These are phyloP conservation scores for Quercus berberidifolia DNA, from an alignment of 306 rosid species.

Conservation along the genomic window DNA sequence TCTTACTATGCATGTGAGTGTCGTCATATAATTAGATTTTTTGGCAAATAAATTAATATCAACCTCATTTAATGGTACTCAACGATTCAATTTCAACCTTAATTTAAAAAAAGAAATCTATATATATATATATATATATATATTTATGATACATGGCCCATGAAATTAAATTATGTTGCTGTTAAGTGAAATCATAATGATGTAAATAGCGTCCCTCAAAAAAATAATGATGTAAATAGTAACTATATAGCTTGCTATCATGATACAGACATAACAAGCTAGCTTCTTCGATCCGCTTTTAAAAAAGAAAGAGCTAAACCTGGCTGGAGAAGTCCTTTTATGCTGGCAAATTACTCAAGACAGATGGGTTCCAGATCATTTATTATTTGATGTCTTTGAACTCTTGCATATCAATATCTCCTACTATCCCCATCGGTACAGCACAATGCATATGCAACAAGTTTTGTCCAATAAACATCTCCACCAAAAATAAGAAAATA, in stretches of 20 bases:
- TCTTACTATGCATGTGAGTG: background rate
- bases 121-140: too few relatives aligned
- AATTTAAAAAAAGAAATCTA: too few relatives aligned
- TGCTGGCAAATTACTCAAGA: slow-evolving; percentile 5
- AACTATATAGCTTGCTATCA: background rate
- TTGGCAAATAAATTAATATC: background rate
- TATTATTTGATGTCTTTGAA: background rate
- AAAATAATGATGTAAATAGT: background rate
- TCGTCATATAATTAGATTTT: too few relatives aligned
- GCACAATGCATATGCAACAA: background rate
- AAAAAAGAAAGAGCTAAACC: background rate
- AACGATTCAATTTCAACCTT: background rate
- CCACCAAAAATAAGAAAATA: background rate
- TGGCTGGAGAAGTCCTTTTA: background rate
- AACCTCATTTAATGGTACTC: background rate
- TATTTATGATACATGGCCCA: background rate
- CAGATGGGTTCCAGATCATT: slow-evolving; percentile 34
- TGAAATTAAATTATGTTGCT: too few relatives aligned
- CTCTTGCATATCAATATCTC: background rate
- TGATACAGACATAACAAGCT: background rate
- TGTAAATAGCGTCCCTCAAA: too few relatives aligned
- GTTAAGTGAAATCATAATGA: background rate
- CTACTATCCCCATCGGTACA: background rate
- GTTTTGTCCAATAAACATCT: background rate
- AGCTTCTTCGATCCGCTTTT: background rate